Evolutionary conservation across 345 rosid species (phyloP).

Genomic region (Erodium maritimum): DNA sequence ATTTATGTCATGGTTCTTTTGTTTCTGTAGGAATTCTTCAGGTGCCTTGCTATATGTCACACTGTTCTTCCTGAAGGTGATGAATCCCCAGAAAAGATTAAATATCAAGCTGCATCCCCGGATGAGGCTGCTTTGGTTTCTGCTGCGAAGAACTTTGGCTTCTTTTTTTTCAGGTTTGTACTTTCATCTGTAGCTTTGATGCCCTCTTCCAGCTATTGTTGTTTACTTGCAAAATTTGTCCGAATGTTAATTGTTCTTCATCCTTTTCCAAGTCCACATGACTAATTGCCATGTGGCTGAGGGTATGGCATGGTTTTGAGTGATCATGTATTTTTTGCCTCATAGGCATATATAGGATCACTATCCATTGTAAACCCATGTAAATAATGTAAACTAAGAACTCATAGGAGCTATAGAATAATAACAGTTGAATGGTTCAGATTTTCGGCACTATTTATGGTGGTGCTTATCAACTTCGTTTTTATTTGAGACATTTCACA

Average conservation of each 20-base stretch:
- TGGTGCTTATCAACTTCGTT: too few relatives aligned
- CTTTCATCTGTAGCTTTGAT: not conserved
- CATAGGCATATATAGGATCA: too few relatives aligned
- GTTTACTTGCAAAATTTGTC: not conserved
- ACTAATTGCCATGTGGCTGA: not conserved
- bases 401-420: too few relatives aligned
- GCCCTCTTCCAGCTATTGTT: not conserved
- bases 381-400: too few relatives aligned
- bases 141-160: conserved; percentile 97
- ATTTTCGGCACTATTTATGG: too few relatives aligned
- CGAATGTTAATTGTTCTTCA: not conserved
- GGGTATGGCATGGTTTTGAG: not conserved
- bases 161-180: conserved; percentile 81
- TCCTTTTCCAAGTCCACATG: not conserved
- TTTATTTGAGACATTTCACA: too few relatives aligned
- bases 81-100: conserved; percentile 81
- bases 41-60: conserved; percentile 99
- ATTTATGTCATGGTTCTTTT: conserved; percentile 9
- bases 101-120: conserved; percentile 98
- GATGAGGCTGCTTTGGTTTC: conserved; percentile 96
- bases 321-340: too few relatives aligned
- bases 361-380: too few relatives aligned
- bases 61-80: conserved; percentile 99
- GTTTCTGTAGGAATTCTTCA: conserved; percentile 72
- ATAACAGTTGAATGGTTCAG: too few relatives aligned